A percentile compares a stretch with the other conserved stretches of the same genome.
Evolutionary conservation across 352 stramenopile species (phyloP).

Genomic region (Halophytophthora polymorphica): DNA sequence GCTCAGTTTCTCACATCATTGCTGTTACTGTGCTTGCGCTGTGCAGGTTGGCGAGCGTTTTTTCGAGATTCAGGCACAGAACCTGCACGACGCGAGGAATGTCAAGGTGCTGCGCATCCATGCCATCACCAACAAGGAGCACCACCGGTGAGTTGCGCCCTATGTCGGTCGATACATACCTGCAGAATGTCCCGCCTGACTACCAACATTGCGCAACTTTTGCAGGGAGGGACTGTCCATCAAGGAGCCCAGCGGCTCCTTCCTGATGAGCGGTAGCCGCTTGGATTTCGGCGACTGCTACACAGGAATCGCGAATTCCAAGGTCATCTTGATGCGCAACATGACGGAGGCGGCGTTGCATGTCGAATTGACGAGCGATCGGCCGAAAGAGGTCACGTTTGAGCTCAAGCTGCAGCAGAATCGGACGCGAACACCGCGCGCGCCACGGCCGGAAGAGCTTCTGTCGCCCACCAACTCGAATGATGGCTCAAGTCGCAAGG

Average conservation of each 20-base stretch:
- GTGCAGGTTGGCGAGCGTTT: slow-evolving; percentile 76
- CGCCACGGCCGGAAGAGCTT: slow-evolving; percentile 56
- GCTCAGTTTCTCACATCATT: neutral
- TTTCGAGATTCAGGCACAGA: slow-evolving; percentile 86
- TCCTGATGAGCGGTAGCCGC: slow-evolving; percentile 84
- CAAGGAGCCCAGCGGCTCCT: slow-evolving; percentile 79
- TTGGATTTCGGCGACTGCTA: slow-evolving; percentile 90
- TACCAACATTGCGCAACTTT: neutral
- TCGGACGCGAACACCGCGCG: slow-evolving; percentile 52
- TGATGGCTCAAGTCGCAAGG: slow-evolving; percentile 68
- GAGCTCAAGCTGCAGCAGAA: slow-evolving; percentile 84
- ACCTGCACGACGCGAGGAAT: slow-evolving; percentile 82
- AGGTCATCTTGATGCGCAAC: slow-evolving; percentile 81
- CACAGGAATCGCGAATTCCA: slow-evolving; percentile 77
- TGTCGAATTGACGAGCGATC: slow-evolving; percentile 82
- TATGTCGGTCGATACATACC: neutral
- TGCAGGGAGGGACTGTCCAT: slow-evolving; percentile 85
- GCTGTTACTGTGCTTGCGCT: slow-evolving; percentile 7
- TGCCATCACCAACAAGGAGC: slow-evolving; percentile 85
- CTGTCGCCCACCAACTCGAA: slow-evolving; percentile 75
- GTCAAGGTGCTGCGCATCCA: slow-evolving; percentile 87
- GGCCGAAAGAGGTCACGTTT: slow-evolving; percentile 87
- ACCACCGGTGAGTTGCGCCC: slow-evolving; percentile 58
- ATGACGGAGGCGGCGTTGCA: slow-evolving; percentile 81
- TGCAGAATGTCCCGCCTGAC: neutral